Conservation (phyloP, 495 filamentous ascomycete genomes). For the Letharia lupina region DNA sequence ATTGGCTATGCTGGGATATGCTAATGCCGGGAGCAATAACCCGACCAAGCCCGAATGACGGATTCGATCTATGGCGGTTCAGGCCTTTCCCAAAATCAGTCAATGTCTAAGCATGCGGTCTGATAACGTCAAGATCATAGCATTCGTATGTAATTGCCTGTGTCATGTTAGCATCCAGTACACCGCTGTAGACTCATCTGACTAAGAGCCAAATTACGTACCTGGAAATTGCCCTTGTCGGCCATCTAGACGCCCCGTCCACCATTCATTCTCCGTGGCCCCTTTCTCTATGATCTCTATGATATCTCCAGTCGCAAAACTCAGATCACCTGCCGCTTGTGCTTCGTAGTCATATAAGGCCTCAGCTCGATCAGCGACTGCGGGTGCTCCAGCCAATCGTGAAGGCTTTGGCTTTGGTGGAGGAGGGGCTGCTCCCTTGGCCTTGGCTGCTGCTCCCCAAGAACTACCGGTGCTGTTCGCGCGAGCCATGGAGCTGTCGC, state of each 20-base stretch:
- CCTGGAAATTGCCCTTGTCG: conserved; percentile 90
- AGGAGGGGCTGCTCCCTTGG: conserved; percentile 76
- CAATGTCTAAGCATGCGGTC: neutral
- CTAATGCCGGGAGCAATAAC: neutral
- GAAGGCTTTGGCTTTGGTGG: conserved; percentile 87
- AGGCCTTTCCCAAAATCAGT: neutral
- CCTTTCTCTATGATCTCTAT: conserved; percentile 83
- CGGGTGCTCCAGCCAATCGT: conserved; percentile 54
- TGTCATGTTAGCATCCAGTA: neutral
- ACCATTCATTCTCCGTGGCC: conserved; percentile 92
- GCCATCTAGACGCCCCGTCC: conserved; percentile 70
- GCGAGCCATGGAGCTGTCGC: conserved; percentile 34
- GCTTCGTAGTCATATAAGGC: conserved; percentile 94
- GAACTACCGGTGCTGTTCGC: conserved; percentile 51
- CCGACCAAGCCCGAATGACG: neutral
- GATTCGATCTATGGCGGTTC: neutral
- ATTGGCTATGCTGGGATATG: neutral
- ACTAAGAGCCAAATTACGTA: conserved; percentile 36
- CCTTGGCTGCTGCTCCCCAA: conserved; percentile 57
- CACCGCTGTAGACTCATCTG: neutral
- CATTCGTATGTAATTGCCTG: conserved; percentile 23
- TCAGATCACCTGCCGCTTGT: conserved; percentile 88
- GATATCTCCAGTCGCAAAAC: conserved; percentile 79
- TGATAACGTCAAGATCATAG: conserved; percentile 9
- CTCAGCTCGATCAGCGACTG: conserved; percentile 59